A percentile compares a stretch with the other conserved stretches of the same genome.
These are phyloP conservation scores for Linnemannia elongata DNA, from an alignment of 192 early-diverging fungal genomes.

Conservation along the genomic window DNA sequence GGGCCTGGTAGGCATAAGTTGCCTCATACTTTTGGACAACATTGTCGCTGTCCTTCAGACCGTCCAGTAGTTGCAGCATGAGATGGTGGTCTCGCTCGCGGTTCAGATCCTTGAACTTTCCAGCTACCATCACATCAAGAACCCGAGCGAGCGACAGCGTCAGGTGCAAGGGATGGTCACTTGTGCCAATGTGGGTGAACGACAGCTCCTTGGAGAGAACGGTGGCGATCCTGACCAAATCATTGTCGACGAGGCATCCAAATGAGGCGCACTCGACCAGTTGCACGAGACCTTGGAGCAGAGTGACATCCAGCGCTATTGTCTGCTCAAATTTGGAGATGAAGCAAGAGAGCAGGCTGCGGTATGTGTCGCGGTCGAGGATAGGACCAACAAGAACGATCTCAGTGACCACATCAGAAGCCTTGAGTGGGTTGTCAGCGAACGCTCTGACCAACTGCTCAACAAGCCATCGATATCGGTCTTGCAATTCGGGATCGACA, in stretches of 20 bases:
- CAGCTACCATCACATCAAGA: background rate
- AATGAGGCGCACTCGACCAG: background rate
- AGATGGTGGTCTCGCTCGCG: background rate
- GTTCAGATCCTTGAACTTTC: background rate
- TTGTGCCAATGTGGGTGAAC: too few relatives aligned
- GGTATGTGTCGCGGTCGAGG: background rate
- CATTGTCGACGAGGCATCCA: too few relatives aligned
- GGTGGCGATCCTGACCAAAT: too few relatives aligned
- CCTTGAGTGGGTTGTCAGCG: background rate
- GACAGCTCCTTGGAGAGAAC: too few relatives aligned
- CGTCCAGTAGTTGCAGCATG: background rate
- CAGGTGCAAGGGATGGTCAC: background rate
- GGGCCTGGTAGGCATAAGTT: background rate
- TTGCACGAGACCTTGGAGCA: background rate
- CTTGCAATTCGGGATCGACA: too few relatives aligned
- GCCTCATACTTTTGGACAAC: background rate
- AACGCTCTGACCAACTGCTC: background rate
- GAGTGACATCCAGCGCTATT: background rate
- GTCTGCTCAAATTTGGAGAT: background rate
- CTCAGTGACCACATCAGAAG: background rate
- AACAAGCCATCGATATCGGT: too few relatives aligned
- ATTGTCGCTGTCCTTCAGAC: background rate
- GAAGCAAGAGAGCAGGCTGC: background rate
- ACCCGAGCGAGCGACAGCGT: background rate
- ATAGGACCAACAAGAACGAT: constrained; percentile 3